Base-by-base conservation (phyloP, 73 alveolate genomes). In the Halteria grandinella region DNA sequence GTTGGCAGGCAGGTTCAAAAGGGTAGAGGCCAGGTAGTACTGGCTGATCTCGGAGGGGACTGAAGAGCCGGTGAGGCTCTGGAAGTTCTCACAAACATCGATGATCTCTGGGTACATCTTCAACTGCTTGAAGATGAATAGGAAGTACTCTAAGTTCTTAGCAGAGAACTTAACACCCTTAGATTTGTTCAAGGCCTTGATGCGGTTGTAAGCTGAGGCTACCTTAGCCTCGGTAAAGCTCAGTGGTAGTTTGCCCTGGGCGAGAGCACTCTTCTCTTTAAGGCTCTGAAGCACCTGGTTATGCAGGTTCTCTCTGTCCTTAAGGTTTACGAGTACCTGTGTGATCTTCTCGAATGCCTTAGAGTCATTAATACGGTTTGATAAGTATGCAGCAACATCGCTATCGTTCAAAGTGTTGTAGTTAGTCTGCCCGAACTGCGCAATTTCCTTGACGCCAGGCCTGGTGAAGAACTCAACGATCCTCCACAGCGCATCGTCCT, bases 51-150 rank as follows among this genome's bases (percentile, higher is more conserved):
- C 40, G 27, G 48, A 40, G 15, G 15, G 15, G 15, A 14, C 10
- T 39, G 10, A 10, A 2, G 39, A 29, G 8, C 23, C 55, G 17
- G 83, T 70, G 21, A 41, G 25, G 1, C 24, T n/a, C 1, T 70
- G 18, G 24, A 45, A 70, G 72, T 51, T 70, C 21, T 47, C 47
- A 21, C 72, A 48, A 12, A 70, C 27, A 31, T 70, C 83, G n/a
- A 31, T n/a, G 2, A 70, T 10, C 34, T 70, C 70, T 10, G 83
- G 63, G 60, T 62, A 32, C 83, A 70, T 70, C 4, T 70, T 70
- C n/a, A 25, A 21, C 1, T 12, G n/a, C 10, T 23, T 49, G 40
- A 70, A 70, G 45, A 70, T 21, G 14, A 37, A 23, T 1, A 70
- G 31, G 57, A 25, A 70, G 27, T 60, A 60, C 27, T 60, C 77